Evolutionary conservation across 2,329 filamentous ascomycete genomes (phyloP), one percentile per base, ranked within the genome.

Genomic region (Epichloe uncinata): DNA sequence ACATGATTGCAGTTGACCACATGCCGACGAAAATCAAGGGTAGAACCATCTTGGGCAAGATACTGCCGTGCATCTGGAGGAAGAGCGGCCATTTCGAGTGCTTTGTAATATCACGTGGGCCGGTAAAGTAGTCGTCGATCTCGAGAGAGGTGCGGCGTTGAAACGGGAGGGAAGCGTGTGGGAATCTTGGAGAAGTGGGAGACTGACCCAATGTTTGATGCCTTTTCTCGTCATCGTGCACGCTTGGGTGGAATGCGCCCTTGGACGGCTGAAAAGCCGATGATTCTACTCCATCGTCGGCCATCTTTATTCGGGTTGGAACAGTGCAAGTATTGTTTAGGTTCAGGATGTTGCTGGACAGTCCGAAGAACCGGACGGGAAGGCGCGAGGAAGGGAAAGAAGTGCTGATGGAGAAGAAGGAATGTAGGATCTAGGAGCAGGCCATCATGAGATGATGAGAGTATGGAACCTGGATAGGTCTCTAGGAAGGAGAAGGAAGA

Each of bases 11-110:
- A 1, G 82, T 82, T 1, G 83, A 72, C 85, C 85, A 89, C 13
- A 58, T 59, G 13, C 72, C 77, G 34, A 88, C 71, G 52, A 83
- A 73, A 11, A 75, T 8, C 18, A 90, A 63, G 0, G 85, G 85
- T 6, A 89, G 61, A 38, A 89, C 78, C 75, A 90, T 79, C 60
- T 85, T 82, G 12, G 85, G 85, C 51, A 84, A 63, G 53, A 90
- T 81, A 54, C 81, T 85, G 57, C 85, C 85, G 63, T 87, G 84
- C 68, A 90, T 74, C 52, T 84, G 82, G 63, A 90, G 67, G 62
- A 88, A 84, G 54, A 81, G 76, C 16, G 85, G 85, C 74, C 84
- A 82, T 72, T 86, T 88, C 18, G 84, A 87, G 65, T 89, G 84
- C 59, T 78, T 78, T 51, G 79, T 73, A 55, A 87, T 77, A 62